phyloP scores from a whole-genome alignment of 176 grass and related monocot genomes.

The Triticum turgidum region DNA sequence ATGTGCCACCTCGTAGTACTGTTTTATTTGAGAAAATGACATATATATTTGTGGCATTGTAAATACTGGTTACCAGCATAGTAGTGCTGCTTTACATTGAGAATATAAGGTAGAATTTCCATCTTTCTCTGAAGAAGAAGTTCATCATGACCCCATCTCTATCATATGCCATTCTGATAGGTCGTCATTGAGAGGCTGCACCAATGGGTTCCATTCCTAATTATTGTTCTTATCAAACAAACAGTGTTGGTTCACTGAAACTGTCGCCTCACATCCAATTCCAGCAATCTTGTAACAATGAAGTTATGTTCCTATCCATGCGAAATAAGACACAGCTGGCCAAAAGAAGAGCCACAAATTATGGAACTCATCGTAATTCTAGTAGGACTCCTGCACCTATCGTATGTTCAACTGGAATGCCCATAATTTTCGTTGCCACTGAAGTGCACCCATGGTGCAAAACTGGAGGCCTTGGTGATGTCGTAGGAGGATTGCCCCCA shows the following conservation, averaged over 20 bases:
- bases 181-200: constrained; percentile 36
- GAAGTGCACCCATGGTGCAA: constrained; percentile 71
- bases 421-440: constrained; percentile 53
- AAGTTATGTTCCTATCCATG: constrained; percentile 14
- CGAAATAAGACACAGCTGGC: neutral
- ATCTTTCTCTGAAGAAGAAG: constrained; percentile 20
- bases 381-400: constrained; percentile 15
- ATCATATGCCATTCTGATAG: constrained; percentile 33
- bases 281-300: constrained; percentile 16
- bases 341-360: constrained; percentile 24
- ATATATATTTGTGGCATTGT: constrained; percentile 6
- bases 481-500: constrained; percentile 60
- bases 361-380: constrained; percentile 21
- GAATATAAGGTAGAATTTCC: neutral
- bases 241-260: constrained; percentile 16
- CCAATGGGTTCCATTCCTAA: constrained; percentile 31
- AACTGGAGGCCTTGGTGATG: constrained; percentile 83
- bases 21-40: neutral
- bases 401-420: constrained; percentile 54
- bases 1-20: neutral
- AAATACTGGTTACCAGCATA: constrained; percentile 4
- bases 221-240: constrained; percentile 33
- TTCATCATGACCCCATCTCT: neutral
- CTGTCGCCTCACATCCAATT: constrained; percentile 36
- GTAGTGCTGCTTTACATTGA: neutral